Conservation (phyloP, 2,329 filamentous ascomycete species). For the Arthrocladium fulminans region DNA sequence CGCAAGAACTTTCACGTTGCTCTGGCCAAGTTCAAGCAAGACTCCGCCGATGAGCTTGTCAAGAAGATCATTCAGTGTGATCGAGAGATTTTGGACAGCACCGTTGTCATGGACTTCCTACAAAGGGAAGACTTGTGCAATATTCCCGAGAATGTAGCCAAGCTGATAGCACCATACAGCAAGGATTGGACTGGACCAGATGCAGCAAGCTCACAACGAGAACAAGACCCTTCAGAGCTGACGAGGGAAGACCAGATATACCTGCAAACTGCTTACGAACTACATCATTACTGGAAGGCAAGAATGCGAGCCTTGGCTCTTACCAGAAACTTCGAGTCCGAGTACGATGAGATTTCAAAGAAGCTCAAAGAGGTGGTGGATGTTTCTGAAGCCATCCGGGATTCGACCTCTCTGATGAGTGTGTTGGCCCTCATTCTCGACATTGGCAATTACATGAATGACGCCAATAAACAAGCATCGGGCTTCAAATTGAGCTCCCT, state of each 20-base stretch:
- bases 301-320: slow-evolving; percentile 84
- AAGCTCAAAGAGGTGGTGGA: slow-evolving; percentile 79
- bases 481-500: slow-evolving; percentile 97
- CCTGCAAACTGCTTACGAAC: slow-evolving; percentile 81
- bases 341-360: slow-evolving; percentile 83
- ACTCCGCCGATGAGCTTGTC: slow-evolving; percentile 73
- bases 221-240: slow-evolving; percentile 78
- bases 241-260: slow-evolving; percentile 95
- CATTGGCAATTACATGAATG: slow-evolving; percentile 99
- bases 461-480: slow-evolving; percentile 93
- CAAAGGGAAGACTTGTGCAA: slow-evolving; percentile 88
- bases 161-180: slow-evolving; percentile 88
- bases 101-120: slow-evolving; percentile 92
- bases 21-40: slow-evolving; percentile 83
- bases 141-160: slow-evolving; percentile 80
- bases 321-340: slow-evolving; percentile 71
- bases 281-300: slow-evolving; percentile 98
- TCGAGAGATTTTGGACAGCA: slow-evolving; percentile 74
- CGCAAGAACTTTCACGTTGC: slow-evolving; percentile 88
- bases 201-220: slow-evolving; percentile 65
- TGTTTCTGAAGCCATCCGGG: slow-evolving; percentile 80
- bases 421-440: slow-evolving; percentile 92
- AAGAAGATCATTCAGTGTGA: slow-evolving; percentile 96
- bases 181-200: slow-evolving; percentile 93
- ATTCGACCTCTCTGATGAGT: slow-evolving; percentile 90